These are phyloP conservation scores for Meredithiella fracta DNA, from an alignment of 2,329 filamentous ascomycete genomes.

Conservation along the genomic window DNA sequence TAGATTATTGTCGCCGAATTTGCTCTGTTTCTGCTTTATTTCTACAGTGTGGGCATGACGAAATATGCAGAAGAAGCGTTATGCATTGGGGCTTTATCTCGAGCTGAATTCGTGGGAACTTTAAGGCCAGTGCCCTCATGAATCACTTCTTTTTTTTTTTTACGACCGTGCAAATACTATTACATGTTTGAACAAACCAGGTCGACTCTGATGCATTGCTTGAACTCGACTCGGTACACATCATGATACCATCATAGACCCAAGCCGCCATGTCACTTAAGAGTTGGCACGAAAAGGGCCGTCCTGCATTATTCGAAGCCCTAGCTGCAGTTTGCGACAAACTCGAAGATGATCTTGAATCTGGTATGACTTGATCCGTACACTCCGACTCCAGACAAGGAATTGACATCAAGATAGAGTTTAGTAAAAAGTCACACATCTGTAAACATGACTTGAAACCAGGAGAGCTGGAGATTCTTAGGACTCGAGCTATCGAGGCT, in stretches of 20 bases:
- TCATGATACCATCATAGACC: constrained; percentile 5
- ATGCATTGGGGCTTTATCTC: too few relatives aligned
- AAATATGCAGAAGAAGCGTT: too few relatives aligned
- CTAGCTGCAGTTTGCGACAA: constrained; percentile 25
- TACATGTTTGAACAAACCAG: neutral
- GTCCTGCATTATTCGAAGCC: constrained; percentile 26
- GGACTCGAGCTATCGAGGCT: constrained; percentile 20
- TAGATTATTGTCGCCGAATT: too few relatives aligned
- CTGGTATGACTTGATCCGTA: constrained; percentile 20
- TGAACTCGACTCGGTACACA: neutral
- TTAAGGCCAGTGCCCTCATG: too few relatives aligned
- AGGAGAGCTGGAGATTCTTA: constrained; percentile 23
- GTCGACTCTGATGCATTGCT: neutral
- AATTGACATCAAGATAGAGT: constrained; percentile 1
- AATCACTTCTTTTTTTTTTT: too few relatives aligned
- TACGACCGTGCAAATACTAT: too few relatives aligned
- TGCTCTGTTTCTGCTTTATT: too few relatives aligned
- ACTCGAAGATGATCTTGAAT: constrained; percentile 24
- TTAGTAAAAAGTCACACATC: constrained; percentile 16
- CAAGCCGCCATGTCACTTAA: constrained; percentile 19
- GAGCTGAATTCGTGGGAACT: too few relatives aligned
- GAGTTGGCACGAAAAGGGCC: constrained; percentile 25
- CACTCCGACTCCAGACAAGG: neutral
- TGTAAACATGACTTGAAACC: constrained; percentile 15
- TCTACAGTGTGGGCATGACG: too few relatives aligned